A percentile compares a stretch with the other conserved stretches of the same genome.
Evolutionary conservation across 257 asterid genomes (phyloP).

Genomic region (Dorcoceras hygrometricum): DNA sequence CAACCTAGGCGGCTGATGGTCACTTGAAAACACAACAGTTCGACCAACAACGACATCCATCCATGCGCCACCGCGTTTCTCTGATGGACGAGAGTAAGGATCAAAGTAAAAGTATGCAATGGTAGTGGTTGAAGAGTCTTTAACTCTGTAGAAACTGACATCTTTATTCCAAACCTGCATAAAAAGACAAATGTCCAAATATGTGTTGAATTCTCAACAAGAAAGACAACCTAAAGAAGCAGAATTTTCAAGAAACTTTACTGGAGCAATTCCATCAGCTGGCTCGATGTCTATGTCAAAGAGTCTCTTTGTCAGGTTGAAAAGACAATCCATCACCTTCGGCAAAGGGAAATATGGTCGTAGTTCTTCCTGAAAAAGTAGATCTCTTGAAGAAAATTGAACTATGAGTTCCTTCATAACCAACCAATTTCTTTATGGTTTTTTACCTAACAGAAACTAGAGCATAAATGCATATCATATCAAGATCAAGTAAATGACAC

Average conservation of each 20-base stretch:
- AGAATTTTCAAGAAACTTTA: slow-evolving; percentile 26
- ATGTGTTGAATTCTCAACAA: slow-evolving; percentile 7
- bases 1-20: slow-evolving; percentile 47
- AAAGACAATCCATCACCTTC: slow-evolving; percentile 78
- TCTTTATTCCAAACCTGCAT: slow-evolving; percentile 73
- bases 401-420: background rate
- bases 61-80: slow-evolving; percentile 90
- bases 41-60: slow-evolving; percentile 67
- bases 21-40: slow-evolving; percentile 52
- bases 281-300: slow-evolving; percentile 60
- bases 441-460: background rate
- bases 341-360: slow-evolving; percentile 83
- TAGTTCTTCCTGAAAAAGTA: slow-evolving; percentile 62
- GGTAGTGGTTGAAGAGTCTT: slow-evolving; percentile 47
- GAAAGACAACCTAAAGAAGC: background rate
- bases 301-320: slow-evolving; percentile 59
- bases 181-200: slow-evolving; percentile 13
- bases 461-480: background rate
- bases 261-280: slow-evolving; percentile 74
- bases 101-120: slow-evolving; percentile 78
- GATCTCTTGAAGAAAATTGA: slow-evolving; percentile 17
- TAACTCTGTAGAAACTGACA: slow-evolving; percentile 60
- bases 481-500: background rate
- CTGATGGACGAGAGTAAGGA: slow-evolving; percentile 89
- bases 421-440: slow-evolving; percentile 3